Evolutionary conservation across 768 basidiomycete species (phyloP).

Genomic region (Xerocomus spinulosus): DNA sequence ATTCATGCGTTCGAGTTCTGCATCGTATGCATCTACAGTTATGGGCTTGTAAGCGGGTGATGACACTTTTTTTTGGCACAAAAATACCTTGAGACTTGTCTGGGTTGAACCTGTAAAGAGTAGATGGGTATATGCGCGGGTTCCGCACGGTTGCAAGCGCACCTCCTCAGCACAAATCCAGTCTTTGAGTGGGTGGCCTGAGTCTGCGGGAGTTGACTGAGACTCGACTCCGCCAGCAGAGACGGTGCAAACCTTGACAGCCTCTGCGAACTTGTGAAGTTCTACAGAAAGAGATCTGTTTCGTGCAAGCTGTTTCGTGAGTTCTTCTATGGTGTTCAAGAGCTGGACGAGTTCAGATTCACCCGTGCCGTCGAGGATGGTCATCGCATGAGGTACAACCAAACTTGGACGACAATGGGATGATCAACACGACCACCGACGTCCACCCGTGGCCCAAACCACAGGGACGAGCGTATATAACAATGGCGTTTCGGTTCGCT

Average conservation of each 20-base stretch:
- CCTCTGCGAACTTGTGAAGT: constrained; percentile 67
- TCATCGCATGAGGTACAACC: constrained; percentile 35
- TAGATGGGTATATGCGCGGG: not conserved
- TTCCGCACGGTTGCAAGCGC: constrained; percentile 19
- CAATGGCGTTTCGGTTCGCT: too few relatives aligned
- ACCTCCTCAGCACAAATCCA: constrained; percentile 87
- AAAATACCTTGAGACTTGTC: constrained; percentile 77
- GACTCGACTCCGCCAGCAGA: not conserved
- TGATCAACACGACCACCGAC: not conserved
- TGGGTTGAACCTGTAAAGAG: constrained; percentile 61
- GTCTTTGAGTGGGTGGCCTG: constrained; percentile 89
- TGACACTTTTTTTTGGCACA: not conserved
- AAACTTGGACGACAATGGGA: constrained; percentile 4
- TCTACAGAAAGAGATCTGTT: constrained; percentile 70
- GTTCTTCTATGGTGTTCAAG: constrained; percentile 66
- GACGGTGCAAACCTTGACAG: constrained; percentile 65
- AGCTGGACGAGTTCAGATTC: constrained; percentile 62
- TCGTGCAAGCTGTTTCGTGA: constrained; percentile 77
- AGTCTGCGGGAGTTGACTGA: constrained; percentile 40
- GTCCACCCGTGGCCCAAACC: too few relatives aligned
- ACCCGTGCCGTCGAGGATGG: constrained; percentile 46
- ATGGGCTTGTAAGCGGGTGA: constrained; percentile 1
- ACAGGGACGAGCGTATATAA: too few relatives aligned
- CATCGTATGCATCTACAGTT: constrained; percentile 76
- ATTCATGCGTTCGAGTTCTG: constrained; percentile 89